Conservation (phyloP, 129 eudicot genomes). For the Sambucus nigra region DNA sequence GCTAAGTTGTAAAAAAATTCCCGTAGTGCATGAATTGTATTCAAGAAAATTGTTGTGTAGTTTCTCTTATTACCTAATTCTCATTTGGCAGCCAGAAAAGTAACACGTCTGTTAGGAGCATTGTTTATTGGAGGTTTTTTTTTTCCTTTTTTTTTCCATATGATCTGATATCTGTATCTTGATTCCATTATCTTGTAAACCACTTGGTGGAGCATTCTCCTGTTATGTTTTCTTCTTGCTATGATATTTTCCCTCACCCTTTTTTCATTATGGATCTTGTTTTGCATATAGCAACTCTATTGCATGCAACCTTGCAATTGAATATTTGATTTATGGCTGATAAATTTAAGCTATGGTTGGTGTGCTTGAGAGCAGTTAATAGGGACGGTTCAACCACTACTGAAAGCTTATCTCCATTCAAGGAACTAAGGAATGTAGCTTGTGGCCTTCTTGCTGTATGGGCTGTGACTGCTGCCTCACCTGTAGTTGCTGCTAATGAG, state of each 20-base stretch:
- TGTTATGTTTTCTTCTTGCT: not conserved
- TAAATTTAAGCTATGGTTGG: not conserved
- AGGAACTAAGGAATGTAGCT: slow-evolving; percentile 59
- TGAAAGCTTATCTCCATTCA: slow-evolving; percentile 33
- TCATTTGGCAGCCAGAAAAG: too few relatives aligned
- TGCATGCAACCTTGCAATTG: not conserved
- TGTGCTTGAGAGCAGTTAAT: slow-evolving; percentile 32
- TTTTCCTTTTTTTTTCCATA: too few relatives aligned
- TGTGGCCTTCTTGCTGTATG: slow-evolving; percentile 85
- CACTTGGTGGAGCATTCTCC: too few relatives aligned
- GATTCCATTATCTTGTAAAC: too few relatives aligned
- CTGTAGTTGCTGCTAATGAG: slow-evolving; percentile 87
- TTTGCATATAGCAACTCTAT: not conserved
- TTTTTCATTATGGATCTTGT: not conserved
- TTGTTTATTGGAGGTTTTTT: too few relatives aligned
- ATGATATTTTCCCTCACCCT: not conserved
- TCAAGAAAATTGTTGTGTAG: too few relatives aligned
- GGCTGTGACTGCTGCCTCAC: slow-evolving; percentile 75
- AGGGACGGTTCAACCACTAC: slow-evolving; percentile 21
- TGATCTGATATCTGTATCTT: too few relatives aligned
- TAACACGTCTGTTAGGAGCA: too few relatives aligned
- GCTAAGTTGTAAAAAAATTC: too few relatives aligned
- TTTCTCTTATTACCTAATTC: too few relatives aligned
- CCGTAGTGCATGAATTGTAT: too few relatives aligned
- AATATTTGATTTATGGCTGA: not conserved